These are phyloP conservation scores for Leishmania turanica DNA, from an alignment of 208 protist species.

Conservation along the genomic window DNA sequence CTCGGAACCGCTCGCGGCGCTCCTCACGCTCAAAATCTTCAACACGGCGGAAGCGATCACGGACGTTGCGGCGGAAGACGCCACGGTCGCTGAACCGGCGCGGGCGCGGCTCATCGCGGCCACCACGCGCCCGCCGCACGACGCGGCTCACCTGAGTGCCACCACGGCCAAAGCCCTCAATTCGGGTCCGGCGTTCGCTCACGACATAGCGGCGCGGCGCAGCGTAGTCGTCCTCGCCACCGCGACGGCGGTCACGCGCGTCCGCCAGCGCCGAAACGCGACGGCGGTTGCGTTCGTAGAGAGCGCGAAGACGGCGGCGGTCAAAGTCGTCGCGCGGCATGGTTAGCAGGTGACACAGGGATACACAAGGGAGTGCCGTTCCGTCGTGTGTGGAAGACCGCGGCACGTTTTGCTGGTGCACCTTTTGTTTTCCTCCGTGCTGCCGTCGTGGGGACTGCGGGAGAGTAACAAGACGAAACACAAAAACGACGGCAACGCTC, in stretches of 20 bases:
- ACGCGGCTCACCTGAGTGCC: constrained; percentile 66
- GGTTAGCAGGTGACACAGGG: neutral
- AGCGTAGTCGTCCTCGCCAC: constrained; percentile 39
- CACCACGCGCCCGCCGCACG: constrained; percentile 24
- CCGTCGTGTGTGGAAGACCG: neutral
- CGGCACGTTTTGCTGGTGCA: too few relatives aligned
- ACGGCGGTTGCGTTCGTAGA: constrained; percentile 83
- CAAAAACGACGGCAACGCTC: neutral
- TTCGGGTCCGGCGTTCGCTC: constrained; percentile 67
- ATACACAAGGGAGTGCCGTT: neutral
- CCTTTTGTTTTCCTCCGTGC: neutral
- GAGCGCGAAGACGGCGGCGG: constrained; percentile 73
- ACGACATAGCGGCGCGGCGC: constrained; percentile 84
- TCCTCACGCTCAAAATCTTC: constrained; percentile 70
- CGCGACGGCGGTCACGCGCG: constrained; percentile 69
- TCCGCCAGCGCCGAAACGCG: constrained; percentile 75
- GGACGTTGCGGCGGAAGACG: constrained; percentile 62
- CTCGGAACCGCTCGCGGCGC: constrained; percentile 59
- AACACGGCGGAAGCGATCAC: constrained; percentile 80
- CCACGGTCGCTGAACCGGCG: constrained; percentile 66
- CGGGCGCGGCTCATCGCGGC: neutral
- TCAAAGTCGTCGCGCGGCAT: constrained; percentile 79
- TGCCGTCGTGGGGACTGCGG: neutral
- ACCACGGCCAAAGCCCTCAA: constrained; percentile 85
- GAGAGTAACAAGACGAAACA: neutral